A percentile compares a stretch with the other conserved stretches of the same genome.
Conservation (phyloP, 192 early-diverging fungal genomes). For the Coemansia sp. region DNA sequence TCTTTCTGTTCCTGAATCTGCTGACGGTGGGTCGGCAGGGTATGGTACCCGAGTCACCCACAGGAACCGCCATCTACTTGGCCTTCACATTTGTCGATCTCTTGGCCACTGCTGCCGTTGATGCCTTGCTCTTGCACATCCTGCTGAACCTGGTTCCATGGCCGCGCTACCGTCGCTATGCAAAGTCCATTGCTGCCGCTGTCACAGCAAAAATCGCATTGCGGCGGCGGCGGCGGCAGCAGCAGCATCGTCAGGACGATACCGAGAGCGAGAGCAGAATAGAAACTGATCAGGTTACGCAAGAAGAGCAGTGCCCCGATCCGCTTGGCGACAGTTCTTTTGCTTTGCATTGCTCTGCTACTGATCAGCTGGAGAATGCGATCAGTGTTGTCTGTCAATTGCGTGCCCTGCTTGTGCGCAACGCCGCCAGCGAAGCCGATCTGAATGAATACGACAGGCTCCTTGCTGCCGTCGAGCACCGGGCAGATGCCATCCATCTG, state of each 20-base stretch:
- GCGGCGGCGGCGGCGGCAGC: slow-evolving; percentile 9
- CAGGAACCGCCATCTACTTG: slow-evolving; percentile 46
- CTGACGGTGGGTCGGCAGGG: slow-evolving; percentile 50
- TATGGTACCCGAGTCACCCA: slow-evolving; percentile 34
- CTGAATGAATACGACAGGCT: slow-evolving; percentile 39
- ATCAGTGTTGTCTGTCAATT: slow-evolving; percentile 22
- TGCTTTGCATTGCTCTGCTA: neutral
- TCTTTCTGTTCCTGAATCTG: slow-evolving; percentile 51
- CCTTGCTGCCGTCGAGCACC: slow-evolving; percentile 25
- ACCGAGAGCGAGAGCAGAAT: neutral
- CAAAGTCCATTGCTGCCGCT: slow-evolving; percentile 15
- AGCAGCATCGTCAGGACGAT: neutral
- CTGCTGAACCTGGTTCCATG: slow-evolving; percentile 48
- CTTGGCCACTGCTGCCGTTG: slow-evolving; percentile 42
- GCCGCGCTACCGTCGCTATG: slow-evolving; percentile 24
- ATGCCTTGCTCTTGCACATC: slow-evolving; percentile 43
- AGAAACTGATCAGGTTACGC: neutral
- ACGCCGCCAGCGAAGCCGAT: slow-evolving; percentile 23
- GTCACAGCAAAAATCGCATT: slow-evolving; percentile 15
- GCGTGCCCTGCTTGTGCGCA: slow-evolving; percentile 34
- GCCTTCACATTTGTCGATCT: slow-evolving; percentile 45
- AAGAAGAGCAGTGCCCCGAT: neutral
- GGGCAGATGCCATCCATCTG: slow-evolving; percentile 24
- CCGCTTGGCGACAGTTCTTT: neutral
- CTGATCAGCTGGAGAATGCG: slow-evolving; percentile 31